These are phyloP conservation scores for Moesziomyces aphidis DNA, from an alignment of 1,284 basidiomycete genomes.

Conservation along the genomic window DNA sequence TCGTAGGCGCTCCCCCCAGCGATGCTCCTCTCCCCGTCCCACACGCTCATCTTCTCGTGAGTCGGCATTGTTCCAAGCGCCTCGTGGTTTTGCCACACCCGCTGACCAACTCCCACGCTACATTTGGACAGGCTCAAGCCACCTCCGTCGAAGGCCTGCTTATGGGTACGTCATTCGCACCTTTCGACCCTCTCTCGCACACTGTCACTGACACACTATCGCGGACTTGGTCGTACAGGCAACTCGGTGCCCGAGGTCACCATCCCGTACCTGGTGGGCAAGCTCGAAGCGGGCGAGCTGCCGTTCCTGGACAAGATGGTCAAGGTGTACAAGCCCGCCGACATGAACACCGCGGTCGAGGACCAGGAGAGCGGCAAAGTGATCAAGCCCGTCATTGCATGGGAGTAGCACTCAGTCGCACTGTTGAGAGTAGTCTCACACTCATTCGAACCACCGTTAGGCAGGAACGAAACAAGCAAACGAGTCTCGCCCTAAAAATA, in stretches of 20 bases:
- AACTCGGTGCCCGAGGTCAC: constrained; percentile 29
- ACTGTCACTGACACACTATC: neutral
- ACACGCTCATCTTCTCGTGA: constrained; percentile 16
- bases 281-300: constrained; percentile 34
- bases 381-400: constrained; percentile 48
- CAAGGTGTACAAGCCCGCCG: constrained; percentile 30
- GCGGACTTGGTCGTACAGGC: constrained; percentile 4
- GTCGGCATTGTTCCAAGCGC: neutral
- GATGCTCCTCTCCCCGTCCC: constrained; percentile 12
- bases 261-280: constrained; percentile 28
- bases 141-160: constrained; percentile 28
- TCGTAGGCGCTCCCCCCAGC: constrained; percentile 17
- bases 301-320: constrained; percentile 30
- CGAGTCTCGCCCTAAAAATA: too few relatives aligned
- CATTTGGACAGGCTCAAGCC: constrained; percentile 14
- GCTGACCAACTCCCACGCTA: too few relatives aligned
- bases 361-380: constrained; percentile 35
- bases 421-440: too few relatives aligned
- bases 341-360: constrained; percentile 26
- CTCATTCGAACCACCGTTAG: too few relatives aligned
- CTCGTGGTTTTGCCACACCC: too few relatives aligned
- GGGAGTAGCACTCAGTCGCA: constrained; percentile 2
- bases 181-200: neutral
- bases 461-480: too few relatives aligned
- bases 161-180: constrained; percentile 12